Percentiles rank a stretch among this genome's conserved stretches.
These are phyloP conservation scores for Falciphora oryzae DNA, from an alignment of 2,329 filamentous ascomycete species.

Conservation along the genomic window DNA sequence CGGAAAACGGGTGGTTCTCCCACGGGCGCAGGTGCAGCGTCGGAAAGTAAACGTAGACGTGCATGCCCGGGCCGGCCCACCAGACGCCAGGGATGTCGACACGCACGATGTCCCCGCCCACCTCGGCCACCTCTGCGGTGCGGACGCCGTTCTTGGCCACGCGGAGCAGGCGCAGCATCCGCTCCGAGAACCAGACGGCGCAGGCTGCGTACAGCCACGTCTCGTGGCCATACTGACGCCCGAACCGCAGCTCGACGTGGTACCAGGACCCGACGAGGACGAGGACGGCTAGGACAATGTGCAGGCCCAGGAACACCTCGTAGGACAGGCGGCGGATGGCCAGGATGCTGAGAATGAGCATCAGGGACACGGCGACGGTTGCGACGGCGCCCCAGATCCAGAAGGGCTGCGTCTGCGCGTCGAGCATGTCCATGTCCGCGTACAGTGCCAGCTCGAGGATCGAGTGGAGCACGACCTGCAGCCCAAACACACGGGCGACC, in stretches of 20 bases:
- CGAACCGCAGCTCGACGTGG: constrained; percentile 9
- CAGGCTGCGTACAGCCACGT: constrained; percentile 18
- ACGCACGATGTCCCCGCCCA: constrained; percentile 25
- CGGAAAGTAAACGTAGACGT: constrained; percentile 45
- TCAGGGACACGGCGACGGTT: neutral
- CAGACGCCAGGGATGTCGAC: constrained; percentile 24
- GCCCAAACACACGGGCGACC: constrained; percentile 37
- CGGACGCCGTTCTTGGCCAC: constrained; percentile 31
- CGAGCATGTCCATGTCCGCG: constrained; percentile 20
- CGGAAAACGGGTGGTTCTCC: constrained; percentile 51
- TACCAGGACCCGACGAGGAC: constrained; percentile 13
- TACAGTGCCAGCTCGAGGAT: constrained; percentile 33
- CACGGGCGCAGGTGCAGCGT: constrained; percentile 35
- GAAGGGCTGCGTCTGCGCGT: constrained; percentile 15
- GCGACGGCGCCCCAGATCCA: constrained; percentile 13
- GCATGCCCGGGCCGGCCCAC: constrained; percentile 28
- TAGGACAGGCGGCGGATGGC: constrained; percentile 4
- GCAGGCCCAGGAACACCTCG: constrained; percentile 11
- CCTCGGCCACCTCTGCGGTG: constrained; percentile 19
- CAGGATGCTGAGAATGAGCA: constrained; percentile 3
- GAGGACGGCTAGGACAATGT: constrained; percentile 11
- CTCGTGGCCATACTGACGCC: constrained; percentile 1
- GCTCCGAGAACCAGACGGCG: constrained; percentile 34
- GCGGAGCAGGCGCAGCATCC: constrained; percentile 32
- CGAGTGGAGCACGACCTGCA: constrained; percentile 42